Evolutionary conservation across 192 early-diverging fungal species (phyloP).

Genomic region (Gaertneriomyces semiglobifer): DNA sequence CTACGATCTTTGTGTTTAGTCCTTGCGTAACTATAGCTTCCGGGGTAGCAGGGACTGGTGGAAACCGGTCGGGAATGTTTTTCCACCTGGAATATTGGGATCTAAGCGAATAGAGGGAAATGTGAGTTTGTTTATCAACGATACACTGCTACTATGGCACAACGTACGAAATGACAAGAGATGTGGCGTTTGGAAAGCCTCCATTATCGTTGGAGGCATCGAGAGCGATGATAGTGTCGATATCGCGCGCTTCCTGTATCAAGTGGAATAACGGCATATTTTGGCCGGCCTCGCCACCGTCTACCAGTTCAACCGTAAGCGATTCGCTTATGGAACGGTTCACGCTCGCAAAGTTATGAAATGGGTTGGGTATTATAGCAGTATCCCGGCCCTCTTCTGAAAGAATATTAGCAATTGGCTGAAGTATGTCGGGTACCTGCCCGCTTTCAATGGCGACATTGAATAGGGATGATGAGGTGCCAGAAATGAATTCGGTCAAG

Average conservation of each 20-base stretch:
- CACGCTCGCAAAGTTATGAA: constrained; percentile 13
- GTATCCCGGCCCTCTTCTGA: constrained; percentile 14
- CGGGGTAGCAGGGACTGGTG: constrained; percentile 23
- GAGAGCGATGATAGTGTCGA: constrained; percentile 27
- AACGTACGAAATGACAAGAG: constrained; percentile 13
- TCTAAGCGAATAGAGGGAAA: too few species aligned
- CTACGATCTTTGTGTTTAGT: constrained; percentile 9
- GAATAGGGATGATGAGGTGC: constrained; percentile 34
- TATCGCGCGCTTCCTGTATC: constrained; percentile 2
- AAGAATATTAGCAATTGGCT: constrained; percentile 1
- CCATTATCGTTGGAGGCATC: constrained; percentile 19
- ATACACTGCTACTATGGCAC: too few species aligned
- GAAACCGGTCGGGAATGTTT: constrained; percentile 12
- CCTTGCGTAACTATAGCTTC: constrained; percentile 24
- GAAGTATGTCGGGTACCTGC: not conserved
- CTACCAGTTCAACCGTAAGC: constrained; percentile 19
- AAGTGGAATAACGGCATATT: constrained; percentile 27
- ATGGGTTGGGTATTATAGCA: constrained; percentile 33
- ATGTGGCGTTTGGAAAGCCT: constrained; percentile 28
- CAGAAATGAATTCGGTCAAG: constrained; percentile 24
- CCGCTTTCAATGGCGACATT: constrained; percentile 21
- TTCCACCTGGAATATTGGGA: too few species aligned
- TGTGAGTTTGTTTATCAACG: too few species aligned
- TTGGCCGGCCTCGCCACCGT: constrained; percentile 34
- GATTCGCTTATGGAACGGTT: constrained; percentile 10